phyloP scores from a whole-genome alignment of 2,329 filamentous ascomycete species.

The Fusarium brachygibbosum region DNA sequence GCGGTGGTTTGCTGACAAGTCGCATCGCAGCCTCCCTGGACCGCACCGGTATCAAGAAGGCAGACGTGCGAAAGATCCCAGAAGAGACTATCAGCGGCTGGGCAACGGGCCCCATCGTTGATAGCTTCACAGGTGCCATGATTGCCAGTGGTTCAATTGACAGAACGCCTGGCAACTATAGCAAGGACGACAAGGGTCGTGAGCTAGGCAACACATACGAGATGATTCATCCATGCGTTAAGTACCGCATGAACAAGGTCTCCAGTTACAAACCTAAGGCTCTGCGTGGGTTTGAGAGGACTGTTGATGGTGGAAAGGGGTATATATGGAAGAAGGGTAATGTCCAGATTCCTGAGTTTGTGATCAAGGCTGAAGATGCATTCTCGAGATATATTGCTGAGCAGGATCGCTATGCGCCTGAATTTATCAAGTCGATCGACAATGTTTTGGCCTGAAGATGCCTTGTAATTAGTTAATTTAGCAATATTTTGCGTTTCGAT shows the following conservation, averaged over 20 bases:
- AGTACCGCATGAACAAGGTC: slow-evolving; percentile 43
- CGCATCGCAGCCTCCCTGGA: slow-evolving; percentile 28
- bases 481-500: not conserved
- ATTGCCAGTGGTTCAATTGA: slow-evolving; percentile 26
- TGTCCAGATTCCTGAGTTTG: slow-evolving; percentile 39
- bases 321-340: slow-evolving; percentile 38
- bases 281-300: slow-evolving; percentile 34
- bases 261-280: slow-evolving; percentile 38
- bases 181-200: slow-evolving; percentile 22
- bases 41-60: slow-evolving; percentile 33
- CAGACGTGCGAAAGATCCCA: slow-evolving; percentile 29
- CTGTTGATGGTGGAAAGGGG: slow-evolving; percentile 15
- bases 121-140: slow-evolving; percentile 45
- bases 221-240: slow-evolving; percentile 43
- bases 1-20: slow-evolving; percentile 25
- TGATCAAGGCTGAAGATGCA: slow-evolving; percentile 39
- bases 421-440: slow-evolving; percentile 38
- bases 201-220: slow-evolving; percentile 38
- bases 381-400: slow-evolving; percentile 37
- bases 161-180: slow-evolving; percentile 40
- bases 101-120: slow-evolving; percentile 46
- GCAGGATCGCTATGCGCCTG: slow-evolving; percentile 36
- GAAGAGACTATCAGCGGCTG: slow-evolving; percentile 40
- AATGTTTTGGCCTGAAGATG: slow-evolving; percentile 2
- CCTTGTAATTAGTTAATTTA: not conserved